These are phyloP conservation scores for Ulmus americana DNA, from an alignment of 331 rosid species.

Conservation along the genomic window DNA sequence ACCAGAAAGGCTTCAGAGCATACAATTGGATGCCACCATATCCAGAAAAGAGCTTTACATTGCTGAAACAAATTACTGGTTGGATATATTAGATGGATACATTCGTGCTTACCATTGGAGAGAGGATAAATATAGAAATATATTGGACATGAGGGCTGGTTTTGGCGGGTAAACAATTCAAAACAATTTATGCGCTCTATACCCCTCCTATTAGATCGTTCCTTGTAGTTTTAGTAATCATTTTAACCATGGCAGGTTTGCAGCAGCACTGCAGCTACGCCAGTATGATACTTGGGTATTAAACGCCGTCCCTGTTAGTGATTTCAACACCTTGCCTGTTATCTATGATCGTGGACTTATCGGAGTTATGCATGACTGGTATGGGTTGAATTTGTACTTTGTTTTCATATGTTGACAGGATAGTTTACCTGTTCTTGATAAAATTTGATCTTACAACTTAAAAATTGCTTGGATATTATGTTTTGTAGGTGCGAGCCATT, in stretches of 20 bases:
- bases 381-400: slow-evolving; percentile 22
- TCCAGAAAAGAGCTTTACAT: slow-evolving; percentile 68
- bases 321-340: slow-evolving; percentile 72
- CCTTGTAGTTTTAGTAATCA: not conserved
- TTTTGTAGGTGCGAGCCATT: slow-evolving; percentile 81
- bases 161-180: slow-evolving; percentile 70
- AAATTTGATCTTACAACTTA: not conserved
- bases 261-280: slow-evolving; percentile 61
- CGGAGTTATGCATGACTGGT: slow-evolving; percentile 93
- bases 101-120: slow-evolving; percentile 59
- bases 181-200: not conserved
- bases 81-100: slow-evolving; percentile 60
- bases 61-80: slow-evolving; percentile 85
- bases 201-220: not conserved
- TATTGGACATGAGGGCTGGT: slow-evolving; percentile 86
- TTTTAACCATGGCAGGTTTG: slow-evolving; percentile 57
- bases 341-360: slow-evolving; percentile 80
- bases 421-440: slow-evolving; percentile 4
- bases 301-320: slow-evolving; percentile 77
- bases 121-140: slow-evolving; percentile 52
- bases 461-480: slow-evolving; percentile 10
- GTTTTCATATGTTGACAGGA: not conserved
- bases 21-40: slow-evolving; percentile 59
- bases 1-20: slow-evolving; percentile 76
- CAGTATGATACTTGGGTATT: slow-evolving; percentile 73